Percentiles rank a stretch among this genome's conserved stretches.
These are phyloP conservation scores for Trichoderma pleuroti DNA, from an alignment of 2,329 filamentous ascomycete genomes.

Conservation along the genomic window DNA sequence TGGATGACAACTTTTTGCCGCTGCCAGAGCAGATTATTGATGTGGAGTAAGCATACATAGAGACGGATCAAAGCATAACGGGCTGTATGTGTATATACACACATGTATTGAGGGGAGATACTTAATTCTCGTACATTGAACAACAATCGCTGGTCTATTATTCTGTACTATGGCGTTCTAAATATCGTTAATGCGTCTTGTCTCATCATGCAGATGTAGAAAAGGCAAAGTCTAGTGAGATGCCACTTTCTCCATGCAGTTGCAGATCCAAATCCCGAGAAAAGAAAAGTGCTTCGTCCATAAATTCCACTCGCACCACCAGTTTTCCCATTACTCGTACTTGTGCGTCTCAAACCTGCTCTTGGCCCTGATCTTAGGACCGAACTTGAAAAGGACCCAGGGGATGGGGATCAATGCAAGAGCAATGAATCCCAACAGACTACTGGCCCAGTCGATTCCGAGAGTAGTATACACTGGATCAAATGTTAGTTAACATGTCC, in stretches of 20 bases:
- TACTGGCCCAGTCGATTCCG: slow-evolving; percentile 46
- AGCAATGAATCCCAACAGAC: slow-evolving; percentile 46
- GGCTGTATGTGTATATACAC: neutral
- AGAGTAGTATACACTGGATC: slow-evolving; percentile 41
- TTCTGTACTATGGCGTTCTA: neutral
- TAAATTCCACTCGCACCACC: neutral
- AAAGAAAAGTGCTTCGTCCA: neutral
- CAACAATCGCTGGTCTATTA: slow-evolving; percentile 2
- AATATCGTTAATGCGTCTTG: neutral
- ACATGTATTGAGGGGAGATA: neutral
- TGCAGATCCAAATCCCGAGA: neutral
- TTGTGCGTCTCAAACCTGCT: slow-evolving; percentile 40
- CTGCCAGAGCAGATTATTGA: slow-evolving; percentile 23
- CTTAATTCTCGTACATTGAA: neutral
- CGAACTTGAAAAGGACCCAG: slow-evolving; percentile 50
- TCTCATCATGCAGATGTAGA: neutral
- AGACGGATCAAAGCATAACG: neutral
- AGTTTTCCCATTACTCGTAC: slow-evolving; percentile 8
- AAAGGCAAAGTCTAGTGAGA: neutral
- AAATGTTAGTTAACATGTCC: slow-evolving; percentile 15
- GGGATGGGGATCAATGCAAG: slow-evolving; percentile 48
- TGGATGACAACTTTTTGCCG: slow-evolving; percentile 33
- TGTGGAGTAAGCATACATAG: neutral
- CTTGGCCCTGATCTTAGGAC: slow-evolving; percentile 38
- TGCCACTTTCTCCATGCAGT: neutral